Base-by-base conservation (phyloP, 2,329 filamentous ascomycete genomes). In the Fusarium phyllophilum region DNA sequence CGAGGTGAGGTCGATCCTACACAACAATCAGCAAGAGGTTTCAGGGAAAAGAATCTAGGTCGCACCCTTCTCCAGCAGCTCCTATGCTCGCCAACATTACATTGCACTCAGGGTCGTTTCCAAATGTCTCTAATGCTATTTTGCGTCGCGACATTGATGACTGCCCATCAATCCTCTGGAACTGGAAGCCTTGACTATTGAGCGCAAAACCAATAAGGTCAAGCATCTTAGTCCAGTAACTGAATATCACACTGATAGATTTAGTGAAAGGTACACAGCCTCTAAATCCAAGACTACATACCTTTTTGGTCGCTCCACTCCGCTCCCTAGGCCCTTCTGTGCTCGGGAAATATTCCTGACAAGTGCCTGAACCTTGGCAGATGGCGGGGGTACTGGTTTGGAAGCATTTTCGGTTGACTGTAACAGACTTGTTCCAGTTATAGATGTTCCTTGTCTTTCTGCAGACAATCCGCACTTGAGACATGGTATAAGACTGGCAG, bases 31-130 rank as follows among this genome's bases (percentile, higher is more conserved):
- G 49, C 5, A 52, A 38, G 48, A 6, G 31, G n/a, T 20, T 26
- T 10, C 15, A 14, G 8, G 24, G n/a, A 15, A 38, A 34, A 10
- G 5, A 20, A 26, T 26, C 11, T 22, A 36, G 18, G 22, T 20
- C n/a, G 33, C 17, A 63, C 60, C 60, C 42, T 56, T 63, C 60
- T 8, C 60, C 51, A 20, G 39, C 60, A n/a, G 41, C 44, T 39
- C 60, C 51, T 17, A 63, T 63, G 15, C 51, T 63, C 20, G 51
- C 60, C 42, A 63, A 34, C 49, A 63, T 63, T 3, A 63, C 5
- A 11, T 26, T 57, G 20, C 41, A 57, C 3, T 20, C 4, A 26
- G 51, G 11, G n/a, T 63, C 51, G 6, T 18, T 34, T 7, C 26
- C 20, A 24, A 57, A 63, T 24, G 33, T 36, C 9, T 31, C 13